A percentile compares a stretch with the other conserved stretches of the same genome.
These are phyloP conservation scores for Aspergillus luchuensis DNA, from an alignment of 2,329 filamentous ascomycete species.

Conservation along the genomic window DNA sequence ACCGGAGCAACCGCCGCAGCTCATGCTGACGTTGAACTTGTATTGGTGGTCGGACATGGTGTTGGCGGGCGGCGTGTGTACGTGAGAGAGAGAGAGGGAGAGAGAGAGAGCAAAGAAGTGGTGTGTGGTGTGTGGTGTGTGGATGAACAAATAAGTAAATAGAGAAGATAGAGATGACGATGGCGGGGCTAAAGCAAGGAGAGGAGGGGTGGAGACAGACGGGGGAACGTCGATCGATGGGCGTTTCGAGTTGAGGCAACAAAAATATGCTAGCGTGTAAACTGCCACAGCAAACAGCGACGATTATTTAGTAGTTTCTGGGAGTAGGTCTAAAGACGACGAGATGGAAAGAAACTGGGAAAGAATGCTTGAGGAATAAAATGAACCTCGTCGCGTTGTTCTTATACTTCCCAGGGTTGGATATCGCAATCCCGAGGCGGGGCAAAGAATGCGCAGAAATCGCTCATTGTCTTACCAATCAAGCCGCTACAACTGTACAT, in stretches of 20 bases:
- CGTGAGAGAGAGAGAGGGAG: too few species aligned
- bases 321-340: too few species aligned
- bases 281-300: too few species aligned
- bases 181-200: not conserved
- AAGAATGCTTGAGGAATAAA: not conserved
- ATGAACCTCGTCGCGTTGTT: not conserved
- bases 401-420: not conserved
- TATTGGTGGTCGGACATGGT: constrained; percentile 77
- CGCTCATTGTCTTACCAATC: constrained; percentile 11
- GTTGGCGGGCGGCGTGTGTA: not conserved
- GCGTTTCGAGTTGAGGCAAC: not conserved
- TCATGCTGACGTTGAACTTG: constrained; percentile 94
- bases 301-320: too few species aligned
- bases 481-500: too few species aligned
- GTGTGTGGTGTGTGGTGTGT: not conserved
- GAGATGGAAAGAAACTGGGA: not conserved
- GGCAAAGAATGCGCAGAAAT: constrained; percentile 5
- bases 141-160: not conserved
- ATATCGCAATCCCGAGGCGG: not conserved
- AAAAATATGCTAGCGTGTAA: not conserved
- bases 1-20: constrained; percentile 92
- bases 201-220: not conserved
- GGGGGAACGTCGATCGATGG: not conserved
- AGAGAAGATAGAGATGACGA: not conserved
- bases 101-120: too few species aligned